Evolutionary conservation across 2,329 filamentous ascomycete species (phyloP).

Genomic region (Apiospora phragmitis): DNA sequence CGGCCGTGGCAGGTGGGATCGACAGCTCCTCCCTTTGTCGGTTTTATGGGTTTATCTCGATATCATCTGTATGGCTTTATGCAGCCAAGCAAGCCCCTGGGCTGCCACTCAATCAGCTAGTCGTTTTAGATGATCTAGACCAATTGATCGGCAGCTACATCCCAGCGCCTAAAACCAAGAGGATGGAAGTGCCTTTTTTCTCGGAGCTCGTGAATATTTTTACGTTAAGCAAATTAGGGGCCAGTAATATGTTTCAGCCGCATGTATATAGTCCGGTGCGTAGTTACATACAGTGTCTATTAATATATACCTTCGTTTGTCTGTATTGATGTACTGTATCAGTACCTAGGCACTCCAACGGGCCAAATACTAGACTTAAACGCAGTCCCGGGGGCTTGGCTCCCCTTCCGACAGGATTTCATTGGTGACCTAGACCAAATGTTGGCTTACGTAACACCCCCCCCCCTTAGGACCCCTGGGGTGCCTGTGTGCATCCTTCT

Average conservation of each 20-base stretch:
- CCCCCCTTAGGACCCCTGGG: background rate
- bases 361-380: too few species aligned
- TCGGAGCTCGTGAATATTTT: too few species aligned
- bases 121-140: background rate
- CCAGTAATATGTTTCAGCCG: too few species aligned
- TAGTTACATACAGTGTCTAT: too few species aligned
- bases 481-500: background rate
- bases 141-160: background rate
- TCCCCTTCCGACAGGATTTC: background rate
- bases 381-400: too few species aligned
- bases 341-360: too few species aligned
- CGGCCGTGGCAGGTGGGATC: background rate
- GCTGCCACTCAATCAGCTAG: background rate
- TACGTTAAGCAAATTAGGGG: too few species aligned
- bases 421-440: background rate
- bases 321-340: too few species aligned
- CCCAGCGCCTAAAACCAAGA: too few species aligned
- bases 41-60: background rate
- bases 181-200: too few species aligned
- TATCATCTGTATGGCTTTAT: background rate
- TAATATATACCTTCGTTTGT: too few species aligned
- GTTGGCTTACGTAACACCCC: background rate
- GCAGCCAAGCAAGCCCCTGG: background rate
- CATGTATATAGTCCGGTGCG: too few species aligned
- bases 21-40: background rate